These are phyloP conservation scores for Metahyphopichia silvanorum DNA, from an alignment of 805 yeast species.

Conservation along the genomic window DNA sequence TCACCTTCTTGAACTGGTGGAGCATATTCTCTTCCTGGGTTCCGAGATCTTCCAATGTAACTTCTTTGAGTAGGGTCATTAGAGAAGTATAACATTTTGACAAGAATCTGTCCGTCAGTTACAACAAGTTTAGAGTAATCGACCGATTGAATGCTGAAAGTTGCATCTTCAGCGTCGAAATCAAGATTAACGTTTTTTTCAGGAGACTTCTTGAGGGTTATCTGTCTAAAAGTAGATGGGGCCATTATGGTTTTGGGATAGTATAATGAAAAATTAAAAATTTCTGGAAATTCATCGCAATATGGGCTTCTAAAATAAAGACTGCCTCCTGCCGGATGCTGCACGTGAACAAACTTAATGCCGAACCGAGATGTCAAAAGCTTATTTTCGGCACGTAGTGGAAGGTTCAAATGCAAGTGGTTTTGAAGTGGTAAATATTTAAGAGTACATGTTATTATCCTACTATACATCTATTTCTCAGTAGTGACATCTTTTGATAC, in stretches of 20 bases:
- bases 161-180: conserved; percentile 20
- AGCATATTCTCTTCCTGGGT: conserved; percentile 27
- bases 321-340: too few species aligned
- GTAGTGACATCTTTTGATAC: conserved; percentile 14
- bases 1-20: conserved; percentile 43
- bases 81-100: conserved; percentile 47
- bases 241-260: conserved; percentile 7
- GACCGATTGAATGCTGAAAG: conserved; percentile 17
- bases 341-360: too few species aligned
- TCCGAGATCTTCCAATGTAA: conserved; percentile 44
- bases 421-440: too few species aligned
- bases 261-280: too few species aligned
- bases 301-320: too few species aligned
- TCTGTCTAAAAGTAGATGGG: conserved; percentile 11
- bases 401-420: too few species aligned
- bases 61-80: conserved; percentile 63
- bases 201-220: conserved; percentile 21
- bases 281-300: too few species aligned
- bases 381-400: too few species aligned
- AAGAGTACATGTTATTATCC: too few species aligned
- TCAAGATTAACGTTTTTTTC: conserved; percentile 14
- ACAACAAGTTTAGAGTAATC: conserved; percentile 10
- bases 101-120: conserved; percentile 38
- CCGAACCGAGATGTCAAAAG: too few species aligned
- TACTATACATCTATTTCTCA: too few species aligned